phyloP scores from a whole-genome alignment of 2,329 filamentous ascomycete species.

The Teratosphaeria viscida region DNA sequence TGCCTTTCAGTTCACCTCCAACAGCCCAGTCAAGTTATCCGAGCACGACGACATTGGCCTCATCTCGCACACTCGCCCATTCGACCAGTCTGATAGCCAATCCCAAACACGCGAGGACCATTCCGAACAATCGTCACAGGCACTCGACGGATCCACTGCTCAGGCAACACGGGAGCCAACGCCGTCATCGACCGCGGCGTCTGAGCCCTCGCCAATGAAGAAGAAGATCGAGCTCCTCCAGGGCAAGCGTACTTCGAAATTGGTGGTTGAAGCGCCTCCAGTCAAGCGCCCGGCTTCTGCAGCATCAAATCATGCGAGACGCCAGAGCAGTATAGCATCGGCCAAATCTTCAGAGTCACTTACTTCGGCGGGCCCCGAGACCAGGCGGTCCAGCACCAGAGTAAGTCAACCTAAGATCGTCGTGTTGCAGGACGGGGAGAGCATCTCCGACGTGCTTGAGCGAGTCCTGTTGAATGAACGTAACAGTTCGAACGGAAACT shows the following conservation, averaged over 20 bases:
- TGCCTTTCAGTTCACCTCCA: neutral
- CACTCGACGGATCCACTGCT: neutral
- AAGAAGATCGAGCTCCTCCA: neutral
- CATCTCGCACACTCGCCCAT: neutral
- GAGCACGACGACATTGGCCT: neutral
- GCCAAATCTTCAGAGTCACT: neutral
- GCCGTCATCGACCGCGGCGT: neutral
- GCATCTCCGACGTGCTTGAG: neutral
- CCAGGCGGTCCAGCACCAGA: neutral
- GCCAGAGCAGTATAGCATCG: neutral
- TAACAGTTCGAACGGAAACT: neutral
- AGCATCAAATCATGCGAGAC: neutral
- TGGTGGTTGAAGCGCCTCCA: neutral
- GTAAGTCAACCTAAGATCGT: neutral
- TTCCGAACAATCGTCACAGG: conserved; percentile 3
- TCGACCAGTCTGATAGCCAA: neutral
- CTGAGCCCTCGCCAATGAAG: neutral
- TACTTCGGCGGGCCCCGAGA: neutral
- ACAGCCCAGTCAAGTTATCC: neutral
- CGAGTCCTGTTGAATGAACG: neutral
- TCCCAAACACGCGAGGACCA: neutral
- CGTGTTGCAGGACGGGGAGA: neutral
- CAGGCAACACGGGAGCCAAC: neutral
- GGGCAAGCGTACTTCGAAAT: neutral
- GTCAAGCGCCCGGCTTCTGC: neutral